Conservation (phyloP, 805 yeast genomes). For the Dipodascus albidus region DNA sequence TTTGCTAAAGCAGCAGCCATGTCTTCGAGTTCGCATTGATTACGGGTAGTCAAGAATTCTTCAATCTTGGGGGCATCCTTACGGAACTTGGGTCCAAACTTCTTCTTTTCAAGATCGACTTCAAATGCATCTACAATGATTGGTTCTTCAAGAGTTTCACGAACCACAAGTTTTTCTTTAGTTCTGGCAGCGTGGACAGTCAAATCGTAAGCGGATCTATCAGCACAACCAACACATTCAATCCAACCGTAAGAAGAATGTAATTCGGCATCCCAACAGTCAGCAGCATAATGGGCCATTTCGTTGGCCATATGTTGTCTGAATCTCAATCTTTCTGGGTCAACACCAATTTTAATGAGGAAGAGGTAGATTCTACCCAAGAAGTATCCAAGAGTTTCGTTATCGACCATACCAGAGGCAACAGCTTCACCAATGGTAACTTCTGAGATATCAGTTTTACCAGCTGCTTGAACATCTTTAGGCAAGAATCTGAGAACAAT, state of each 20-base stretch:
- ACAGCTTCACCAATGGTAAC: slow-evolving; percentile 88
- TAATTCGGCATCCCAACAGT: slow-evolving; percentile 99
- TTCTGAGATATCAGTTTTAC: slow-evolving; percentile 55
- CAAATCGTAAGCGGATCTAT: slow-evolving; percentile 95
- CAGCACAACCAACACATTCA: slow-evolving; percentile 99
- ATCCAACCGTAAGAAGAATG: slow-evolving; percentile 97
- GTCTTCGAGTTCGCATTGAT: slow-evolving; percentile 76
- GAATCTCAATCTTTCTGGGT: slow-evolving; percentile 73
- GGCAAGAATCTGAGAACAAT: slow-evolving; percentile 70
- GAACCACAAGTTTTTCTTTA: slow-evolving; percentile 87
- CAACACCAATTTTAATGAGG: slow-evolving; percentile 82
- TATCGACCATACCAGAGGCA: slow-evolving; percentile 74
- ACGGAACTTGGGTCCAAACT: slow-evolving; percentile 96
- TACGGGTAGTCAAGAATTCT: slow-evolving; percentile 58
- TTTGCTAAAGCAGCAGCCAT: slow-evolving; percentile 55
- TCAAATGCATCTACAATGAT: slow-evolving; percentile 71
- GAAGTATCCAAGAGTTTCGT: slow-evolving; percentile 94
- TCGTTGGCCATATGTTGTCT: slow-evolving; percentile 98
- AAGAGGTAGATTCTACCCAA: slow-evolving; percentile 85
- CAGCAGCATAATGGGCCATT: slow-evolving; percentile 99
- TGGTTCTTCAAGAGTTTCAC: slow-evolving; percentile 82
- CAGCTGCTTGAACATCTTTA: slow-evolving; percentile 77
- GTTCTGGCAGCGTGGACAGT: slow-evolving; percentile 92
- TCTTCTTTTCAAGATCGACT: slow-evolving; percentile 82
- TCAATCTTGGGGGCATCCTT: slow-evolving; percentile 92